A percentile compares a stretch with the other conserved stretches of the same genome.
These are phyloP conservation scores for Sporisorium reilianum DNA, from an alignment of 1,284 basidiomycete genomes.

Conservation along the genomic window DNA sequence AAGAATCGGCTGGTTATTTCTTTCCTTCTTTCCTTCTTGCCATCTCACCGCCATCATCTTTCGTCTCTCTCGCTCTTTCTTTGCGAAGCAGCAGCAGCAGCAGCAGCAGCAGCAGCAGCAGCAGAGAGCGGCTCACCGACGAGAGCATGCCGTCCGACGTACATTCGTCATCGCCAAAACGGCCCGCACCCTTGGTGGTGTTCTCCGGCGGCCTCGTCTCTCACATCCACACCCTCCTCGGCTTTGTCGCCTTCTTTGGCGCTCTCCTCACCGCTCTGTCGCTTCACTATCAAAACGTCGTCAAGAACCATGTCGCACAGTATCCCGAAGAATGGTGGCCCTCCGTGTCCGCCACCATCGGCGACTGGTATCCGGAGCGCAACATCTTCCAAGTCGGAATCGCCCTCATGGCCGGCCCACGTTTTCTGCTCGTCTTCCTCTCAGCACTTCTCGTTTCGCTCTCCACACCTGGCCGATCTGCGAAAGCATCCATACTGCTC, in stretches of 20 bases:
- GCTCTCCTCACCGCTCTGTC: slow-evolving; percentile 79
- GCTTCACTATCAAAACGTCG: slow-evolving; percentile 86
- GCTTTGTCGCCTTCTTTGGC: slow-evolving; percentile 77
- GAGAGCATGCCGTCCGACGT: slow-evolving; percentile 46
- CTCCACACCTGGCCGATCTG: slow-evolving; percentile 31
- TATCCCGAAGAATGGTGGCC: slow-evolving; percentile 94
- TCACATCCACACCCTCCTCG: slow-evolving; percentile 77
- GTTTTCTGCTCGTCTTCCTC: slow-evolving; percentile 81
- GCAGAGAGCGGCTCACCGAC: not conserved
- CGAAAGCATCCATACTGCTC: slow-evolving; percentile 71
- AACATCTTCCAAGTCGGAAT: slow-evolving; percentile 91
- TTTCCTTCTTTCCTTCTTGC: not conserved
- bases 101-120: too few species aligned
- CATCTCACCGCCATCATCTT: not conserved
- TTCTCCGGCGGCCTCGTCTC: slow-evolving; percentile 64
- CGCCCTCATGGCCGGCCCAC: slow-evolving; percentile 78
- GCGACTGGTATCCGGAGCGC: slow-evolving; percentile 90
- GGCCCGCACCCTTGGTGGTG: slow-evolving; percentile 47
- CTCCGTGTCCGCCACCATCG: slow-evolving; percentile 86
- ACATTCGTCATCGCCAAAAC: slow-evolving; percentile 12
- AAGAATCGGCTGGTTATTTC: not conserved
- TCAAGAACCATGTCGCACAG: slow-evolving; percentile 84
- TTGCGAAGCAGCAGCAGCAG: too few species aligned
- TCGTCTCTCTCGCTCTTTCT: not conserved
- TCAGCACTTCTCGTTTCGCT: slow-evolving; percentile 72